Percentiles rank a stretch among this genome's conserved stretches.
These are phyloP conservation scores for Beta corolliflora DNA, from an alignment of 179 eudicot genomes.

Conservation along the genomic window DNA sequence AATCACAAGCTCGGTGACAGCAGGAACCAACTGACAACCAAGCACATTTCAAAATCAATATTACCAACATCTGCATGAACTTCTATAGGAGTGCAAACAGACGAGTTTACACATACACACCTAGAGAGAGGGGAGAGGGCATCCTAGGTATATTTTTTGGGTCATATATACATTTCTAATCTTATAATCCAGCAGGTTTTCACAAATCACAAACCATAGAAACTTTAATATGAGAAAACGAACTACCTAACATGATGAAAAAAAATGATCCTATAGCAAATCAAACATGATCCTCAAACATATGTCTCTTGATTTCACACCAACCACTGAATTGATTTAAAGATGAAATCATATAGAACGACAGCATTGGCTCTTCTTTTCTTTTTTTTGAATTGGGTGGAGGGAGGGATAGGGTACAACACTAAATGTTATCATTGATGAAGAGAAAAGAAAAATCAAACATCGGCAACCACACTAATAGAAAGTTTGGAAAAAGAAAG, in stretches of 20 bases:
- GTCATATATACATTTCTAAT: not conserved
- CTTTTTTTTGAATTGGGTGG: not conserved
- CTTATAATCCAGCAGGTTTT: not conserved
- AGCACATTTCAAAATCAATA: not conserved
- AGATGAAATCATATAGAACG: not conserved
- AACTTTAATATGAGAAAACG: not conserved
- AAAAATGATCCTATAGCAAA: not conserved
- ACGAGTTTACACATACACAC: not conserved
- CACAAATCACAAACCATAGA: not conserved
- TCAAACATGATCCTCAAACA: not conserved
- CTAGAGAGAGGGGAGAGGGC: not conserved
- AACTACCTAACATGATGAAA: not conserved
- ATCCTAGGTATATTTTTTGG: not conserved
- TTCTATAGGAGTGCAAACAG: not conserved
- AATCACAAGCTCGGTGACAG: constrained; percentile 83
- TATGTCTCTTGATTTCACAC: not conserved
- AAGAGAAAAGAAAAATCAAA: not conserved
- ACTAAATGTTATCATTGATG: not conserved
- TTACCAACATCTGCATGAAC: not conserved
- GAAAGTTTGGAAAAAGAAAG: not conserved
- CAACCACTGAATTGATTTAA: not conserved
- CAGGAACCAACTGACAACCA: constrained; percentile 71
- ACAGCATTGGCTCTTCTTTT: not conserved
- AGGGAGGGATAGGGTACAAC: not conserved
- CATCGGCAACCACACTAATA: not conserved